Percentiles rank a stretch among this genome's conserved stretches.
phyloP scores from a whole-genome alignment of 2,329 filamentous ascomycete species.

The Myriangium duriaei region DNA sequence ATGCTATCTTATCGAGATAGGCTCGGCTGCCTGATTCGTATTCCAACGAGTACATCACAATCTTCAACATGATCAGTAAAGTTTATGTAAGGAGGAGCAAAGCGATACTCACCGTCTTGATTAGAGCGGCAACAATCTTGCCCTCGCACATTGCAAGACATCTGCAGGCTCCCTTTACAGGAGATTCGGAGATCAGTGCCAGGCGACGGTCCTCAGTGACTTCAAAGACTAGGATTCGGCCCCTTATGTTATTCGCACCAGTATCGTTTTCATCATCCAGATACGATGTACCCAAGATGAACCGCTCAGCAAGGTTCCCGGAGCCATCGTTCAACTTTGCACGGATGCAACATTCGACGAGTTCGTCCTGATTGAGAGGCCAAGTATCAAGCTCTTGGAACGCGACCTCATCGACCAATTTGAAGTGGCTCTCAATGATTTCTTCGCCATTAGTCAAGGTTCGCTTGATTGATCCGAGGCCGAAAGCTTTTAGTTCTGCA shows the following conservation, averaged over 20 bases:
- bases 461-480: constrained; percentile 71
- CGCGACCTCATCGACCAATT: constrained; percentile 78
- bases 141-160: constrained; percentile 62
- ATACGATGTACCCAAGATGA: constrained; percentile 83
- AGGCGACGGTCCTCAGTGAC: constrained; percentile 63
- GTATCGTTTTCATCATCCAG: constrained; percentile 44
- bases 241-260: constrained; percentile 42
- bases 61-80: constrained; percentile 25
- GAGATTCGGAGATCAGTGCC: constrained; percentile 56
- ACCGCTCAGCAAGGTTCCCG: constrained; percentile 52
- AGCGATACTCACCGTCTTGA: constrained; percentile 61
- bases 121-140: constrained; percentile 73
- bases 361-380: constrained; percentile 52
- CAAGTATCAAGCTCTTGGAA: constrained; percentile 69
- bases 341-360: constrained; percentile 75
- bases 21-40: constrained; percentile 41
- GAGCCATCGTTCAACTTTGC: constrained; percentile 55
- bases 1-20: constrained; percentile 55
- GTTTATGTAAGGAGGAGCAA: background rate
- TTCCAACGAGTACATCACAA: constrained; percentile 48
- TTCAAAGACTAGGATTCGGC: constrained; percentile 75
- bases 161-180: constrained; percentile 68
- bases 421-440: constrained; percentile 65
- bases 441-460: constrained; percentile 61
- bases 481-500: constrained; percentile 64